Percentiles rank a stretch among this genome's conserved stretches.
Conservation (phyloP, 2,329 filamentous ascomycete genomes). For the Fusarium tupiense region DNA sequence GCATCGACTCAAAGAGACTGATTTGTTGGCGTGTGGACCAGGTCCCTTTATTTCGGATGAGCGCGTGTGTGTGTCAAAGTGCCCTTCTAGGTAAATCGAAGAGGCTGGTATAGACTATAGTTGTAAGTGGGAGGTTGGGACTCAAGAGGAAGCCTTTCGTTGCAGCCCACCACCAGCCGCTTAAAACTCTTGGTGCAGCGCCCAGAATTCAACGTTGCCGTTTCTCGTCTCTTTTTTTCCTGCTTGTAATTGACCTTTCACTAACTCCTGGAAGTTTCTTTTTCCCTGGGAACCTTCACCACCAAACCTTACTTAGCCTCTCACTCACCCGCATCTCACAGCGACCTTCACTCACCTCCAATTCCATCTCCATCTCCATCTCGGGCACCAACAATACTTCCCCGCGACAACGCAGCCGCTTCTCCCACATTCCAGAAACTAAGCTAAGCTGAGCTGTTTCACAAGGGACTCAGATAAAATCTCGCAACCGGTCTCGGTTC, state of each 20-base stretch:
- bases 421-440: constrained; percentile 23
- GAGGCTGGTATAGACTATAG: constrained; percentile 44
- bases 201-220: constrained; percentile 38
- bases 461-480: constrained; percentile 25
- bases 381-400: constrained; percentile 28
- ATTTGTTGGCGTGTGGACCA: constrained; percentile 36
- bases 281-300: neutral
- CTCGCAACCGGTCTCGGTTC: constrained; percentile 14
- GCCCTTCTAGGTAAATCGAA: constrained; percentile 35
- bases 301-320: constrained; percentile 9
- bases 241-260: constrained; percentile 5
- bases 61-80: constrained; percentile 28
- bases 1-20: constrained; percentile 26
- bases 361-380: constrained; percentile 1
- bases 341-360: constrained; percentile 19
- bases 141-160: constrained; percentile 33
- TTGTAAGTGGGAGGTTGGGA: constrained; percentile 51
- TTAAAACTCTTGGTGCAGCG: constrained; percentile 48
- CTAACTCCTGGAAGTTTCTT: neutral
- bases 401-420: constrained; percentile 18
- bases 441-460: constrained; percentile 14
- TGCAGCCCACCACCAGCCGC: constrained; percentile 40
- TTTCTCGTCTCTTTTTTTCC: constrained; percentile 25
- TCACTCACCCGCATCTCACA: constrained; percentile 17
- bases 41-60: constrained; percentile 29